These are phyloP conservation scores for Ogataea hybrid DNA, from an alignment of 1,139 yeast genomes.

Conservation along the genomic window DNA sequence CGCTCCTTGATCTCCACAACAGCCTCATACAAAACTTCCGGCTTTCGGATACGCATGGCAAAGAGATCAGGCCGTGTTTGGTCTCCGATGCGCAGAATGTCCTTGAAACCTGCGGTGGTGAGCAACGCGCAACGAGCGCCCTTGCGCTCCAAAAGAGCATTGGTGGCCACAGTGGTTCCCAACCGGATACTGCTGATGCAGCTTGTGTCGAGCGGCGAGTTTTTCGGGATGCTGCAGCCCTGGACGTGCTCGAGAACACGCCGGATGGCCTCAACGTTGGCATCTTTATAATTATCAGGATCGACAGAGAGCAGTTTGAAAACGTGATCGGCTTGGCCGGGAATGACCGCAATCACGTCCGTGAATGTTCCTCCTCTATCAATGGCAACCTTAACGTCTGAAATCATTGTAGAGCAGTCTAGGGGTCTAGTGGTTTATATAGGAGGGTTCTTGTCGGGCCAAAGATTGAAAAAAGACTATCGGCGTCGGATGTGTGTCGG, in stretches of 20 bases:
- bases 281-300: constrained; percentile 74
- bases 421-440: not conserved
- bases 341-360: constrained; percentile 39
- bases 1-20: constrained; percentile 72
- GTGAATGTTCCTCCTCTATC: constrained; percentile 84
- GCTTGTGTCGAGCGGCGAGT: constrained; percentile 39
- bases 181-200: constrained; percentile 58
- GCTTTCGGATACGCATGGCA: constrained; percentile 57
- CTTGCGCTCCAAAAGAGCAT: constrained; percentile 65
- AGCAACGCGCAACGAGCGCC: constrained; percentile 65
- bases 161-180: constrained; percentile 83
- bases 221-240: constrained; percentile 47
- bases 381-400: constrained; percentile 18
- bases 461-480: too few relatives aligned
- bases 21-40: constrained; percentile 54
- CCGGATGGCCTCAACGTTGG: constrained; percentile 89
- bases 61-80: constrained; percentile 73
- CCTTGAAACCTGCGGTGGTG: constrained; percentile 64
- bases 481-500: not conserved
- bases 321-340: constrained; percentile 43
- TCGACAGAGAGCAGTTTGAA: constrained; percentile 76
- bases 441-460: not conserved
- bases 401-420: not conserved
- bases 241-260: constrained; percentile 63
- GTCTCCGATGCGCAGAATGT: constrained; percentile 63